A percentile compares a stretch with the other conserved stretches of the same genome.
These are phyloP conservation scores for Silene coronaria DNA, from an alignment of 179 eudicot genomes.

Conservation along the genomic window DNA sequence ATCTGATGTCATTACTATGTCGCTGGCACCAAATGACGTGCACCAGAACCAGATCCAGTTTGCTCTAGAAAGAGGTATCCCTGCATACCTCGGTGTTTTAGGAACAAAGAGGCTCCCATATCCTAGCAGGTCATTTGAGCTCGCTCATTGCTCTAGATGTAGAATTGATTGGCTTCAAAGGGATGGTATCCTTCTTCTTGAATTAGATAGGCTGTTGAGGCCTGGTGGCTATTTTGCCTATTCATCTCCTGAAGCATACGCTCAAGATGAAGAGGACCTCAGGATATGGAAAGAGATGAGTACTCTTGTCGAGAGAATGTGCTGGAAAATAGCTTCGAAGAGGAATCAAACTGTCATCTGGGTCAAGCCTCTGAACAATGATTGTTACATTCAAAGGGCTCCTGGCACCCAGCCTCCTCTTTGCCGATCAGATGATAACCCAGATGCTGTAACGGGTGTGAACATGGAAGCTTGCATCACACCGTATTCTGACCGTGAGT, in stretches of 20 bases:
- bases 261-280: constrained; percentile 96
- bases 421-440: constrained; percentile 72
- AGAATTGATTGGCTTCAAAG: constrained; percentile 99
- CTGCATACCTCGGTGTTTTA: constrained; percentile 94
- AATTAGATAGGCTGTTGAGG: constrained; percentile 81
- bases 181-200: constrained; percentile 90
- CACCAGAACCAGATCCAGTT: constrained; percentile 98
- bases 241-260: constrained; percentile 99
- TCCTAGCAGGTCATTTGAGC: constrained; percentile 94
- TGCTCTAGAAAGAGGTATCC: constrained; percentile 96
- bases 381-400: constrained; percentile 79
- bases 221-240: constrained; percentile 99
- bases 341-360: constrained; percentile 93
- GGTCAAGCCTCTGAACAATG: constrained; percentile 88
- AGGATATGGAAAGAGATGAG: constrained; percentile 97
- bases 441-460: constrained; percentile 88
- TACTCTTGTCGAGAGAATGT: constrained; percentile 92
- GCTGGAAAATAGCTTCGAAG: constrained; percentile 92
- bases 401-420: constrained; percentile 91
- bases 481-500: constrained; percentile 90
- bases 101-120: constrained; percentile 98
- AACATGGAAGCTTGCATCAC: constrained; percentile 93
- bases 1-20: constrained; percentile 80
- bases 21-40: constrained; percentile 94
- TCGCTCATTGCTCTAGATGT: constrained; percentile 98